These are phyloP conservation scores for Kwoniella bestiolae DNA, from an alignment of 768 basidiomycete genomes.

Conservation along the genomic window DNA sequence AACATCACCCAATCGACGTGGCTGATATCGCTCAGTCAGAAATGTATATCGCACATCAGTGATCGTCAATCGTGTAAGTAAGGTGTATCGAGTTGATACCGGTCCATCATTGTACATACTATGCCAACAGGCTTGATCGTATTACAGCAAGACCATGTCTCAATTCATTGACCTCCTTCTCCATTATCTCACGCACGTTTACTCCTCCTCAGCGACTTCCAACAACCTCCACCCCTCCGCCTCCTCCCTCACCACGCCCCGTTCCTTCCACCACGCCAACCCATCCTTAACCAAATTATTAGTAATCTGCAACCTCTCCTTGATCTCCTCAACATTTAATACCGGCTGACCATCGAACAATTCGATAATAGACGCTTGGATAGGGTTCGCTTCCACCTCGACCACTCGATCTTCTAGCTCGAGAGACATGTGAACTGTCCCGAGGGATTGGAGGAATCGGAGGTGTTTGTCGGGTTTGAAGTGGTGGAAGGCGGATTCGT, in stretches of 20 bases:
- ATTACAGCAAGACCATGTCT: too few species aligned
- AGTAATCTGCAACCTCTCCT: slow-evolving; percentile 67
- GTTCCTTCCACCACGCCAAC: slow-evolving; percentile 79
- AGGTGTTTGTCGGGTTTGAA: slow-evolving; percentile 93
- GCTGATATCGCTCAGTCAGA: slow-evolving; percentile 19
- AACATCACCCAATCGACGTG: background rate
- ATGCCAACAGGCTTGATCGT: too few species aligned
- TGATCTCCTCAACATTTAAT: slow-evolving; percentile 72
- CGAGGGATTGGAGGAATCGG: slow-evolving; percentile 85
- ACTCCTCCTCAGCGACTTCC: slow-evolving; percentile 45
- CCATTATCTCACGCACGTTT: too few species aligned
- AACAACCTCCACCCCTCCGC: slow-evolving; percentile 41
- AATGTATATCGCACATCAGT: slow-evolving; percentile 20
- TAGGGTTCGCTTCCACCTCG: slow-evolving; percentile 74
- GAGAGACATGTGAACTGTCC: slow-evolving; percentile 77
- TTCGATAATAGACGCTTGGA: slow-evolving; percentile 73
- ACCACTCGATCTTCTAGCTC: slow-evolving; percentile 80
- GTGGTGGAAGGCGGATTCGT: slow-evolving; percentile 73
- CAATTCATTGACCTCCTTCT: too few species aligned
- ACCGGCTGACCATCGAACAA: slow-evolving; percentile 33
- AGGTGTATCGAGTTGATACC: too few species aligned
- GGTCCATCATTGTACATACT: too few species aligned
- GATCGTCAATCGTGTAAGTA: too few species aligned
- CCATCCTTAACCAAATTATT: slow-evolving; percentile 74
- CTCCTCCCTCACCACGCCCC: slow-evolving; percentile 74